Evolutionary conservation across 1,139 yeast genomes (phyloP), one percentile per base, ranked within the genome.

Genomic region (Starmera stellimalicola): DNA sequence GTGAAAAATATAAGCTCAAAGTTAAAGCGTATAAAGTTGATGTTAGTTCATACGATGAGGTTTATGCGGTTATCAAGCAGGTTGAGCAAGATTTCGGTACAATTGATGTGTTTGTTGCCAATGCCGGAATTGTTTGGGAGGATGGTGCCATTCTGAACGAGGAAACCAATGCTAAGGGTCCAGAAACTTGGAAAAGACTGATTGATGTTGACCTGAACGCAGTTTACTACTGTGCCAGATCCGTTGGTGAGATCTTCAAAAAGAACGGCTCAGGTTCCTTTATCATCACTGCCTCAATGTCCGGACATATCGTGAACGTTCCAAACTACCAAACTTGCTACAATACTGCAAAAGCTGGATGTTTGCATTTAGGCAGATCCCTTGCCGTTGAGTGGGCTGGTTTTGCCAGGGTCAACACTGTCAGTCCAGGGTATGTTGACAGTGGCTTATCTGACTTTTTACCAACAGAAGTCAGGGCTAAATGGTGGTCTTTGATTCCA

Each of bases 311-410:
- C 51, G 95, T 77, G 45, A 85, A 85, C 58, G 75, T 79, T 43
- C 95, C 95, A 16, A 94, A 85, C 59, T 62, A 76, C 54, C 95
- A 87, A 60, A 84, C 94, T 36, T 80, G 88, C 36, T 85, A 85
- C 65, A 85, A 85, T 56, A 88, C 88, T 20, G 88, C 93, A 45
- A 85, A 85, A 68, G 94, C 95, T 23, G 95, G 79, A 6, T 73
- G 81, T 36, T 61, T 79, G 35, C 95, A 85, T 58, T 65, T 85
- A 56, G 72, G 82, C 37, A 75, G 69, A 54, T 82, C 94, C 3
- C 68, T 85, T 42, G 94, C 94, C n/a, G 82, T 84, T 32, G 95
- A 85, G 60, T 85, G 91, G 87, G 81, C 94, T 18, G 77, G 76
- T 6, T 83, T 82, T 52, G 95, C 94, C 12, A 73, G 95, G 52